Base-by-base conservation (phyloP, 331 rosid species). In the Pyrus hybrid region DNA sequence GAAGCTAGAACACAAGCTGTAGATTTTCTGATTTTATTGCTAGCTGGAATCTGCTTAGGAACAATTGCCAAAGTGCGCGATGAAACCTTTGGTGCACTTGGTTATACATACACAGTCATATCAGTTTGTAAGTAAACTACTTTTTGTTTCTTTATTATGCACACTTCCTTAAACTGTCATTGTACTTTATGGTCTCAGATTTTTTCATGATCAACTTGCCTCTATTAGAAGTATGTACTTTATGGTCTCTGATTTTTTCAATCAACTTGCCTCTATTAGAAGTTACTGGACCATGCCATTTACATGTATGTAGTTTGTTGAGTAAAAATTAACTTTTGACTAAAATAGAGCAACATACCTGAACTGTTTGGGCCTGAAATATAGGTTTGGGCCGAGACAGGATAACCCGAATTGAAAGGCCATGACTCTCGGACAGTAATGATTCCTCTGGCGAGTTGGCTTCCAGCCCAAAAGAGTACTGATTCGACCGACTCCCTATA, bases 61-160 rank as follows among this genome's bases (percentile, higher is more conserved):
- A 89, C 97, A 65, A 87, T 95, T 67, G 99, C 99, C 65, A 95
- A 92, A 90, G 93, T 95, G 86, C 89, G 96, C 23, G 99, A 95
- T 72, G 97, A 95, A 82, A 71, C 99, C 5, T 92, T 95, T 69
- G 99, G 97, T 68, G 79, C 90, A 70, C 90, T 86, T 6, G 99
- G 97, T 81, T 95, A 95, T 82, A 95, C 96, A 71, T 95, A 90
- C 83, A 90, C 99, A 5, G 99, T 95, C 65, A 92, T 92, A 79
- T 88, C 99, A 80, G 96, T 90, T 56, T 92, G 99, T 95, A 87
- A 95, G 99, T 85, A 20, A 35, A 43, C 57, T 51, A 54, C 82
- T 72, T 81, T 77, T 2, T 22, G 23, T 29, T 66, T 60, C 67
- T 65, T n/a, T 11, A 20, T 63, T 13, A 37, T 61, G 49, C 62